These are phyloP conservation scores for Colletotrichum euphorbiae DNA, from an alignment of 2,329 filamentous ascomycete species.

Conservation along the genomic window DNA sequence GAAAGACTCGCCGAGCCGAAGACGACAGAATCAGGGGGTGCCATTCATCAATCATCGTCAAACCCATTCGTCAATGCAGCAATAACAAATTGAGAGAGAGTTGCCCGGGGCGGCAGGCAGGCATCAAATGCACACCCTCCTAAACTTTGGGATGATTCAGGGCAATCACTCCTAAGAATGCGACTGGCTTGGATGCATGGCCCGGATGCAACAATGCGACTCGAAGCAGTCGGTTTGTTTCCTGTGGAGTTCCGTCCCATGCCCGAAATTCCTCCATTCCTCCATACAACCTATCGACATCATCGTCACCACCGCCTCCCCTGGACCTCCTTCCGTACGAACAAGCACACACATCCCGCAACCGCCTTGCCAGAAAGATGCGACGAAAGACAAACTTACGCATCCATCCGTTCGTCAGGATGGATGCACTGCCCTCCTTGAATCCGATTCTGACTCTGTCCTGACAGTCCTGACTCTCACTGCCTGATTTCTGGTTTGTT, in stretches of 20 bases:
- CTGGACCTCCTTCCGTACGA: neutral
- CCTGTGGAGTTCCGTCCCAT: constrained; percentile 26
- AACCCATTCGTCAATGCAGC: constrained; percentile 18
- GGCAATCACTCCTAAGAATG: constrained; percentile 31
- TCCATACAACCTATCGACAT: constrained; percentile 31
- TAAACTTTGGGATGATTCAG: constrained; percentile 35
- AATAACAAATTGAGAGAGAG: neutral
- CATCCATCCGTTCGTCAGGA: constrained; percentile 6
- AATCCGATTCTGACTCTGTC: neutral
- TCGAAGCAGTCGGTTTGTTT: constrained; percentile 15
- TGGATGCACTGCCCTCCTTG: constrained; percentile 13
- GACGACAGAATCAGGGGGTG: constrained; percentile 12
- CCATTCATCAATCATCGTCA: constrained; percentile 24
- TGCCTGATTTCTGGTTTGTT: constrained; percentile 12
- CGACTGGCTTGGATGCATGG: constrained; percentile 31
- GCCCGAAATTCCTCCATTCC: constrained; percentile 37
- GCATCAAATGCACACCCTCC: constrained; percentile 5
- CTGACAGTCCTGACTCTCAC: neutral
- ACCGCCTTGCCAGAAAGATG: constrained; percentile 15
- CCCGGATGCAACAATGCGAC: constrained; percentile 32
- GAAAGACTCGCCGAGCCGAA: neutral
- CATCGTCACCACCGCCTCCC: constrained; percentile 6
- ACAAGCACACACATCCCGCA: constrained; percentile 7
- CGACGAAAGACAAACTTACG: constrained; percentile 19
- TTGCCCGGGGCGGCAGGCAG: neutral